phyloP scores from a whole-genome alignment of 306 rosid species.

The Trifolium pratense region DNA sequence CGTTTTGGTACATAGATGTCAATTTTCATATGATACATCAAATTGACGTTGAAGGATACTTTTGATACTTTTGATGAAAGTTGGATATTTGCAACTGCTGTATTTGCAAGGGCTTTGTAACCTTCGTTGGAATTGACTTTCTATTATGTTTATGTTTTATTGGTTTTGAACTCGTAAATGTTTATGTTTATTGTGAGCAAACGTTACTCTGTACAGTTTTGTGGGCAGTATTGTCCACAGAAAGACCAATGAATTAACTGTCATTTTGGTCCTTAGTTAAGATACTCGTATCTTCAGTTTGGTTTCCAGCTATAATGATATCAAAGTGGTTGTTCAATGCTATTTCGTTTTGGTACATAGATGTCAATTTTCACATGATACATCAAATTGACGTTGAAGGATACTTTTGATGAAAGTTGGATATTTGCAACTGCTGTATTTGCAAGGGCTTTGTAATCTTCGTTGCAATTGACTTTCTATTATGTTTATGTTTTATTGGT shows the following conservation, averaged over 20 bases:
- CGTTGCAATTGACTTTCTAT: not conserved
- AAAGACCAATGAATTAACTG: not conserved
- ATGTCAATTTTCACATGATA: no score
- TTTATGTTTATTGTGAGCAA: no score
- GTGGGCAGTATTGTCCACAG: constrained; percentile 15
- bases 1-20: no score
- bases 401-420: no score
- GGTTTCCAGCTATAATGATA: not conserved
- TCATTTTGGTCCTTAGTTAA: constrained; percentile 5
- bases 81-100: not conserved
- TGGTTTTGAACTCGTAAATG: not conserved
- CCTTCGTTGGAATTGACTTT: not conserved
- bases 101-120: not conserved
- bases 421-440: not conserved
- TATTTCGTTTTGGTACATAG: no score
- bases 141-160: not conserved
- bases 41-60: no score
- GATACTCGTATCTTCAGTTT: not conserved
- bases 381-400: no score
- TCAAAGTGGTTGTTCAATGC: no score
- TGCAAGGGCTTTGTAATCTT: not conserved
- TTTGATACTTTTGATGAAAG: no score
- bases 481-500: not conserved
- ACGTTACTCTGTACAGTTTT: constrained; percentile 41
- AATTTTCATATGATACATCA: no score